These are phyloP conservation scores for Gremmenia infestans DNA, from an alignment of 2,329 filamentous ascomycete genomes.

Conservation along the genomic window DNA sequence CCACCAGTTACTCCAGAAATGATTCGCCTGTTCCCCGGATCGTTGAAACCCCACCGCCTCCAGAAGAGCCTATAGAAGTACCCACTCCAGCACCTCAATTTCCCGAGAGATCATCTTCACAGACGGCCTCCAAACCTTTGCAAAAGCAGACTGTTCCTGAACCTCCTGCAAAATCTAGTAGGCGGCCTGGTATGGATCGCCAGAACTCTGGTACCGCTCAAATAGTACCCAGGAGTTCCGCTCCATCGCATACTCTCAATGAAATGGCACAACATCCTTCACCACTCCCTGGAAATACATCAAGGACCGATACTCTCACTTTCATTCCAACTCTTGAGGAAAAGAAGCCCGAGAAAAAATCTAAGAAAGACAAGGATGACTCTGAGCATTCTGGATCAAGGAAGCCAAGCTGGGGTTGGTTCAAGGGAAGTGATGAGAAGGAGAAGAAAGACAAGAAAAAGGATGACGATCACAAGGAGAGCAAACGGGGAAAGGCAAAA, in stretches of 20 bases:
- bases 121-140: conserved; percentile 29
- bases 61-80: conserved; percentile 18
- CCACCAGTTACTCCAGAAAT: conserved; percentile 24
- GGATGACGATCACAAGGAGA: conserved; percentile 51
- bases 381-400: conserved; percentile 55
- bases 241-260: conserved; percentile 34
- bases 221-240: conserved; percentile 17
- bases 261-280: conserved; percentile 63
- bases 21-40: conserved; percentile 49
- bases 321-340: conserved; percentile 80
- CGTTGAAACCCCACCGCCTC: conserved; percentile 56
- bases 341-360: conserved; percentile 67
- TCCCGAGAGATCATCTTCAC: conserved; percentile 52
- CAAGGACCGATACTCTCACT: conserved; percentile 71
- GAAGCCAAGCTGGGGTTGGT: conserved; percentile 84
- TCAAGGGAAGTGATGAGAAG: conserved; percentile 70
- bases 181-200: conserved; percentile 36
- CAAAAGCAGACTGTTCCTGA: conserved; percentile 36
- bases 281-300: conserved; percentile 63
- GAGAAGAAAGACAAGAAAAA: conserved; percentile 64
- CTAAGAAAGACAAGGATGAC: conserved; percentile 64
- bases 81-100: conserved; percentile 35
- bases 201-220: conserved; percentile 22
- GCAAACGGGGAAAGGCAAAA: conserved; percentile 64
- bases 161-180: conserved; percentile 43